Base-by-base conservation (phyloP, 352 stramenopile species). In the Phytophthora rubi region DNA sequence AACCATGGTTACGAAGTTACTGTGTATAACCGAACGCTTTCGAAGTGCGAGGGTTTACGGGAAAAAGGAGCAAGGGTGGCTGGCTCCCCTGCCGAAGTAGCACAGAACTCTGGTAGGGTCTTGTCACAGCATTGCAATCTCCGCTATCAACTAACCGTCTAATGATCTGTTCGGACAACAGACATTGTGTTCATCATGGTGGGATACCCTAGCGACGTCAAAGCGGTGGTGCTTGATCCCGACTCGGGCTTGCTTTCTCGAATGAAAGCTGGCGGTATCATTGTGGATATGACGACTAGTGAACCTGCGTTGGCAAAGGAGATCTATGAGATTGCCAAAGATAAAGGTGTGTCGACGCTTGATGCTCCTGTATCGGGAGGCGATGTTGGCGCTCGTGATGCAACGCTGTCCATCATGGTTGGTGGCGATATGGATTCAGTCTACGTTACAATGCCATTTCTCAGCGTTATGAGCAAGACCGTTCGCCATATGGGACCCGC, bases 181-280 rank as follows among this genome's bases (percentile, higher is more conserved):
- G 91, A 97, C 59, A 91, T 97, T 62, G 88, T 97, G 32, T 97
- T 97, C 60, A 79, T 90, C 48, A 97, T 97, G 57, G 91, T 97
- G 26, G 91, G 90, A 6, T 97, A 93, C 68, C 91, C 91, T 8
- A 84, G 74, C 16, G 91, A 97, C 44, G 91, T 97, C 16, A 82
- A 85, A 21, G 81, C 83, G 2, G 86, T 96, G 9, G 88, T 96
- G 32, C 62, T 90, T 16, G 88, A 93, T 49, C 75, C 85, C 0
- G 67, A 91, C 23, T 89, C 76, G 15, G 88, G 88, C 48, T 49
- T 90, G 47, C 71, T 96, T 0, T 83, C 83, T n/a, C 75, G 71
- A 53, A 90, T 96, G 76, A 89, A 92, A 61, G 72, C 80, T 32
- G 90, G 86, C 21, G 84, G 90, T 7, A 88, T 97, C 62, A 87